Evolutionary conservation across 2,329 filamentous ascomycete species (phyloP).

Genomic region (Dactylonectria estremocensis): DNA sequence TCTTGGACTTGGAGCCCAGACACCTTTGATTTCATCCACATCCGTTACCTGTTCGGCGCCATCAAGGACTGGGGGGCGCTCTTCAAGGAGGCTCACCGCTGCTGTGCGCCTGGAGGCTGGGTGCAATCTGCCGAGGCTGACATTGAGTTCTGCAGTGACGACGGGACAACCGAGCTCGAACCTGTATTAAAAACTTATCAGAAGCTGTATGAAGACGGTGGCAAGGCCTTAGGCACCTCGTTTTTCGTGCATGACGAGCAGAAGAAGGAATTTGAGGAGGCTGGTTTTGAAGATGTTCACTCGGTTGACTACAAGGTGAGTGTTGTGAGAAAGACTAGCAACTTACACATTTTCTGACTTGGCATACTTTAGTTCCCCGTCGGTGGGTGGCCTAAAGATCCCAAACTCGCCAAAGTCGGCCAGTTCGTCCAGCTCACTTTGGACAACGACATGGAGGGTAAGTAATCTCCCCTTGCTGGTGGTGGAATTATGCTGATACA

Average conservation of each 20-base stretch:
- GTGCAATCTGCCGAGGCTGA: slow-evolving; percentile 41
- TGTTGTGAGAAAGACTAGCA: neutral
- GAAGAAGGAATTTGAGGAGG: slow-evolving; percentile 34
- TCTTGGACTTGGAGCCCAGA: slow-evolving; percentile 39
- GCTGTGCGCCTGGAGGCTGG: slow-evolving; percentile 38
- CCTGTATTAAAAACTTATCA: slow-evolving; percentile 33
- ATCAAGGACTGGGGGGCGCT: slow-evolving; percentile 35
- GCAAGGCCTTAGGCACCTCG: slow-evolving; percentile 26
- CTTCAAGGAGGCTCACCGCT: slow-evolving; percentile 38
- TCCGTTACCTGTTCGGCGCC: slow-evolving; percentile 44
- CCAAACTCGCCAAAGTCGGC: slow-evolving; percentile 29
- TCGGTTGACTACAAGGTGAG: slow-evolving; percentile 40
- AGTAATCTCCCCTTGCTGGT: neutral
- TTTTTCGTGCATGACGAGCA: slow-evolving; percentile 41
- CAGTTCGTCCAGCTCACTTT: slow-evolving; percentile 12
- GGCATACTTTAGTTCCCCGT: slow-evolving; percentile 8
- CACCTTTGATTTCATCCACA: slow-evolving; percentile 42
- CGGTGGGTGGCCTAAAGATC: slow-evolving; percentile 27
- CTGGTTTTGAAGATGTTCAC: slow-evolving; percentile 40
- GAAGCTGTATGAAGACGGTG: slow-evolving; percentile 38
- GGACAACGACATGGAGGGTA: neutral
- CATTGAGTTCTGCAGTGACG: slow-evolving; percentile 40
- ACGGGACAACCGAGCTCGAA: slow-evolving; percentile 36
- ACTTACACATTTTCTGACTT: neutral
- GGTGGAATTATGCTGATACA: too few relatives aligned